phyloP scores from a whole-genome alignment of 495 filamentous ascomycete genomes.

The Chaetomium cochliodes region DNA sequence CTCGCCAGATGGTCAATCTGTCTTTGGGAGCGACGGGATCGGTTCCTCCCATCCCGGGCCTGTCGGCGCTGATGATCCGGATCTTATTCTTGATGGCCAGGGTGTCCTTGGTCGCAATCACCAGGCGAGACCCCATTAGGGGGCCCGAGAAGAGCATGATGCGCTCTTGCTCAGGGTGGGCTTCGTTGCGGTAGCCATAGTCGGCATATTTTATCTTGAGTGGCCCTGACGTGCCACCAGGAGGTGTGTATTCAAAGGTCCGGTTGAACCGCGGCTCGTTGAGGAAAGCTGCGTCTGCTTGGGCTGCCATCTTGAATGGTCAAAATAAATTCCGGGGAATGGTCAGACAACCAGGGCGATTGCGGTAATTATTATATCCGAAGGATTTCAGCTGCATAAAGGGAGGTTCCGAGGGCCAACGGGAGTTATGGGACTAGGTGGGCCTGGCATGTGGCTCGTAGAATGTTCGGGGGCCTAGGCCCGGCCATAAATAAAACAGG shows the following conservation, averaged over 20 bases:
- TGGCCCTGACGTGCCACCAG: background rate
- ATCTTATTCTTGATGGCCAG: background rate
- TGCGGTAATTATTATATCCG: too few relatives aligned
- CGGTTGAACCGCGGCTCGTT: background rate
- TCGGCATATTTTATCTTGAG: constrained; percentile 2
- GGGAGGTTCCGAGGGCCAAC: too few relatives aligned
- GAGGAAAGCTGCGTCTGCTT: background rate
- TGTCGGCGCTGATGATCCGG: constrained; percentile 1
- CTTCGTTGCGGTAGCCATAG: constrained; percentile 4
- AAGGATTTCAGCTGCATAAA: too few relatives aligned
- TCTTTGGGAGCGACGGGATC: background rate
- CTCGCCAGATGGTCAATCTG: background rate
- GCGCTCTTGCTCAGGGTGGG: constrained; percentile 1
- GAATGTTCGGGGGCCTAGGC: too few relatives aligned
- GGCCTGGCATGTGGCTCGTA: too few relatives aligned
- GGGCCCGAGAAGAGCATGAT: background rate
- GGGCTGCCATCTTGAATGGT: background rate
- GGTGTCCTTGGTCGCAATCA: background rate
- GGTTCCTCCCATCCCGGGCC: background rate
- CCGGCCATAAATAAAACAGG: too few relatives aligned
- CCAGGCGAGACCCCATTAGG: background rate
- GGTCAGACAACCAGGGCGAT: too few relatives aligned
- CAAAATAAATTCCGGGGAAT: too few relatives aligned
- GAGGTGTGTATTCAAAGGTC: background rate
- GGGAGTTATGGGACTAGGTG: too few relatives aligned